phyloP scores from a whole-genome alignment of 768 basidiomycete genomes.

The Rhodotorula kratochvilovae region DNA sequence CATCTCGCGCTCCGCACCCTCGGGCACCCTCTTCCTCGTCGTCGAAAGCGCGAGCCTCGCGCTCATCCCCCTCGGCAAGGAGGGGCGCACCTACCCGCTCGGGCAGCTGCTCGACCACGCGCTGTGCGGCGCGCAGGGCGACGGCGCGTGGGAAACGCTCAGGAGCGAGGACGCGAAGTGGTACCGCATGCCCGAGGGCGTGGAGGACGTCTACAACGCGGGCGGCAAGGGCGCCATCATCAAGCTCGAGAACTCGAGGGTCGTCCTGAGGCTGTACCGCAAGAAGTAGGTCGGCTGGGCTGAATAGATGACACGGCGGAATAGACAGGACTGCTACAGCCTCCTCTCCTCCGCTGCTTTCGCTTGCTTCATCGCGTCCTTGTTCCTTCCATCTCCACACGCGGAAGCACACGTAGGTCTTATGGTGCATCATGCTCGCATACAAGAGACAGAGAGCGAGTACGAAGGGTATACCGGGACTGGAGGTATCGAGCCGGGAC shows the following conservation, averaged over 20 bases:
- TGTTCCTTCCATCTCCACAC: too few species aligned
- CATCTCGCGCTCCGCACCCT: slow-evolving; percentile 1
- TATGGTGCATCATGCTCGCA: too few species aligned
- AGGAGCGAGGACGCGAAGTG: slow-evolving; percentile 32
- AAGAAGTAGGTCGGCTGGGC: neutral
- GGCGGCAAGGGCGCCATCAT: slow-evolving; percentile 6
- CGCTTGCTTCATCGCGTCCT: too few species aligned
- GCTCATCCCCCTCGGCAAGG: slow-evolving; percentile 28
- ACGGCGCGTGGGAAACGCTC: slow-evolving; percentile 20
- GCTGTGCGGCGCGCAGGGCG: slow-evolving; percentile 3
- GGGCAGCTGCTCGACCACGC: slow-evolving; percentile 33
- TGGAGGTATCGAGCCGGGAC: too few species aligned
- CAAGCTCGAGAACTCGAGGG: slow-evolving; percentile 39
- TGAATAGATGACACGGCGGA: neutral
- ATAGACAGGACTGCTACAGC: neutral
- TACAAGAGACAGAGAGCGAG: too few species aligned
- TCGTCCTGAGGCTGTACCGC: slow-evolving; percentile 33
- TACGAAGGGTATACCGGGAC: too few species aligned
- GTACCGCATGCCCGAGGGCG: slow-evolving; percentile 31
- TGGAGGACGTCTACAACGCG: slow-evolving; percentile 29
- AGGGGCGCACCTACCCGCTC: slow-evolving; percentile 33
- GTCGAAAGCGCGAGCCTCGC: slow-evolving; percentile 39
- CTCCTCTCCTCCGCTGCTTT: too few species aligned
- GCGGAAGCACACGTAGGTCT: too few species aligned
- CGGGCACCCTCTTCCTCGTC: slow-evolving; percentile 37